Evolutionary conservation across 495 filamentous ascomycete species (phyloP).

Genomic region (Podospora tetraspora): DNA sequence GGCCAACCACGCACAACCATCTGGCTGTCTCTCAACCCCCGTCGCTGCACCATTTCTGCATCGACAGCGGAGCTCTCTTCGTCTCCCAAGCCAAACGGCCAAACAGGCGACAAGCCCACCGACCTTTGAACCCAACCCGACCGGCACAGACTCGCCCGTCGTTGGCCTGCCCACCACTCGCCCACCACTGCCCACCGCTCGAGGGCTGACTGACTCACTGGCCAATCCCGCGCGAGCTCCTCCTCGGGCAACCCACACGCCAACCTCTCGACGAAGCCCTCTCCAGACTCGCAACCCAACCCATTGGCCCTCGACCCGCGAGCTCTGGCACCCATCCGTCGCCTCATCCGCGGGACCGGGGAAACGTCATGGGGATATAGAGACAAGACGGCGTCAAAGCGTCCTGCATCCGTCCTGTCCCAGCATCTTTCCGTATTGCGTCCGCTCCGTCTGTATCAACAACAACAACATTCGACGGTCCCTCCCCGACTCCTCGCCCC

Average conservation of each 20-base stretch:
- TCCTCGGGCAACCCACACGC: slow-evolving; percentile 24
- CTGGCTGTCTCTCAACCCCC: slow-evolving; percentile 25
- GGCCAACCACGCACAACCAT: slow-evolving; percentile 34
- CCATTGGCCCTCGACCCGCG: slow-evolving; percentile 39
- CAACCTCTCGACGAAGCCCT: slow-evolving; percentile 28
- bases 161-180: neutral
- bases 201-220: slow-evolving; percentile 38
- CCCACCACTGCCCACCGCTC: slow-evolving; percentile 1
- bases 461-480: slow-evolving; percentile 10
- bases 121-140: neutral
- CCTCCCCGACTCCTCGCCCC: slow-evolving; percentile 9
- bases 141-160: neutral
- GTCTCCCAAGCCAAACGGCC: slow-evolving; percentile 8
- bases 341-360: slow-evolving; percentile 28
- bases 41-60: slow-evolving; percentile 15
- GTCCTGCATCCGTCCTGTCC: slow-evolving; percentile 16
- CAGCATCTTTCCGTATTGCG: slow-evolving; percentile 1
- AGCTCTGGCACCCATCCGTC: slow-evolving; percentile 34
- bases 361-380: slow-evolving; percentile 32
- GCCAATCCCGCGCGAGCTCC: slow-evolving; percentile 40
- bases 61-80: slow-evolving; percentile 12
- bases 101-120: slow-evolving; percentile 3
- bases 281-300: slow-evolving; percentile 23
- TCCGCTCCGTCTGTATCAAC: slow-evolving; percentile 9
- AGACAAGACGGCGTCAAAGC: slow-evolving; percentile 23